These are phyloP conservation scores for Heritiera fomes DNA, from an alignment of 345 rosid genomes.

Conservation along the genomic window DNA sequence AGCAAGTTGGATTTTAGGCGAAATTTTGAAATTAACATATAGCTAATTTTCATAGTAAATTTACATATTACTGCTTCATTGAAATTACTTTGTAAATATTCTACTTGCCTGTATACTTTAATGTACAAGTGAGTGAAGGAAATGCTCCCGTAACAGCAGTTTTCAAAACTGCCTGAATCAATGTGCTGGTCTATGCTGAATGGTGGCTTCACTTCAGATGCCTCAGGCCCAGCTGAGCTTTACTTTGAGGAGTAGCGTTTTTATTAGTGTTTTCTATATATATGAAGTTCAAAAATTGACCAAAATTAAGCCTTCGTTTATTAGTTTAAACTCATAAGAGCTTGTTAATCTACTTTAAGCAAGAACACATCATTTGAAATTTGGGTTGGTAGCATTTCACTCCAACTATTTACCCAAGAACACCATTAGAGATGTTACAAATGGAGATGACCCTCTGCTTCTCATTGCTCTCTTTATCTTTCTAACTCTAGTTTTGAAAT, in stretches of 20 bases:
- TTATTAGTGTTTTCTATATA: background rate
- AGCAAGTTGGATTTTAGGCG: too few relatives aligned
- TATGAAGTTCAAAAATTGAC: background rate
- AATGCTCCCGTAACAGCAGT: slow-evolving; percentile 37
- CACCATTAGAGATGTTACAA: too few relatives aligned
- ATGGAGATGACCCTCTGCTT: too few relatives aligned
- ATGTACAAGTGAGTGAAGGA: slow-evolving; percentile 60
- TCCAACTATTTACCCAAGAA: slow-evolving; percentile 72
- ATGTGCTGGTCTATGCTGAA: slow-evolving; percentile 94
- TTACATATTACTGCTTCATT: too few relatives aligned
- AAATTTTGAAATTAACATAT: too few relatives aligned
- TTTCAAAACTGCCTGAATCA: slow-evolving; percentile 49
- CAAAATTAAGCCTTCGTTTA: background rate
- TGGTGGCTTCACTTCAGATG: slow-evolving; percentile 67
- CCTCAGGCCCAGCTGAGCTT: slow-evolving; percentile 60
- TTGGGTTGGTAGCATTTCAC: slow-evolving; percentile 74
- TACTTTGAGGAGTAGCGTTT: slow-evolving; percentile 55
- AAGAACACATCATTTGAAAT: slow-evolving; percentile 55
- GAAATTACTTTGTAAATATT: too few relatives aligned
- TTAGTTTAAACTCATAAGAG: background rate
- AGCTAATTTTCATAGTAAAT: too few relatives aligned
- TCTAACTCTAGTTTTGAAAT: too few relatives aligned
- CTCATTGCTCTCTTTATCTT: too few relatives aligned
- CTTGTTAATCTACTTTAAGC: slow-evolving; percentile 36
- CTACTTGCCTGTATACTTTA: too few relatives aligned